A percentile compares a stretch with the other conserved stretches of the same genome.
Conservation (phyloP, 2,329 filamentous ascomycete species). For the Cladosporium sphaerospermum region DNA sequence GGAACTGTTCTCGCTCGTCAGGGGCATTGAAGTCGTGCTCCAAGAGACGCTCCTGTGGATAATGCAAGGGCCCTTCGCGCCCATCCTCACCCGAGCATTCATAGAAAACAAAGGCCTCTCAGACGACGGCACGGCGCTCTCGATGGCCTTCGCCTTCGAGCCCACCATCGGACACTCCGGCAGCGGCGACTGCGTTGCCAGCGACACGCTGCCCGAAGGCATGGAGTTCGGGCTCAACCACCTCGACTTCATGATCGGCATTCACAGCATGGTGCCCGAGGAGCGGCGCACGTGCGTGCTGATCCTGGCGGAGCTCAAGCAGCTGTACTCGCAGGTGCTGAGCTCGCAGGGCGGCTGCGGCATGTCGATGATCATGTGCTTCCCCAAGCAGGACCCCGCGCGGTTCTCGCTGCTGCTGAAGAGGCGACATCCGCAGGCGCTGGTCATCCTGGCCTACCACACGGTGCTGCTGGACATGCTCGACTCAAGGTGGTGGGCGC, state of each 20-base stretch:
- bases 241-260: conserved; percentile 28
- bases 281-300: conserved; percentile 22
- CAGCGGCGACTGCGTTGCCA: not conserved
- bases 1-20: conserved; percentile 24
- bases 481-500: conserved; percentile 26
- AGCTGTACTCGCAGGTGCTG: conserved; percentile 19
- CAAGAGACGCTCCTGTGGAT: conserved; percentile 25
- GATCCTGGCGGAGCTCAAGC: conserved; percentile 25
- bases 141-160: conserved; percentile 8
- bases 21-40: conserved; percentile 21
- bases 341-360: conserved; percentile 14
- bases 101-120: conserved; percentile 3
- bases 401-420: conserved; percentile 22
- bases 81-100: conserved; percentile 19
- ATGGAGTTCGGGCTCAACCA: conserved; percentile 27
- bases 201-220: conserved; percentile 18
- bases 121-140: not conserved
- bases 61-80: conserved; percentile 25
- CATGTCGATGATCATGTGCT: conserved; percentile 24
- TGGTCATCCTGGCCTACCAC: conserved; percentile 27
- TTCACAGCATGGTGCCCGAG: conserved; percentile 25
- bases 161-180: not conserved
- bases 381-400: conserved; percentile 24
- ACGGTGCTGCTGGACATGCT: conserved; percentile 25
- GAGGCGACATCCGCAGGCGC: conserved; percentile 23